phyloP scores from a whole-genome alignment of 2,329 filamentous ascomycete genomes.

The Achaetomium macrosporum region DNA sequence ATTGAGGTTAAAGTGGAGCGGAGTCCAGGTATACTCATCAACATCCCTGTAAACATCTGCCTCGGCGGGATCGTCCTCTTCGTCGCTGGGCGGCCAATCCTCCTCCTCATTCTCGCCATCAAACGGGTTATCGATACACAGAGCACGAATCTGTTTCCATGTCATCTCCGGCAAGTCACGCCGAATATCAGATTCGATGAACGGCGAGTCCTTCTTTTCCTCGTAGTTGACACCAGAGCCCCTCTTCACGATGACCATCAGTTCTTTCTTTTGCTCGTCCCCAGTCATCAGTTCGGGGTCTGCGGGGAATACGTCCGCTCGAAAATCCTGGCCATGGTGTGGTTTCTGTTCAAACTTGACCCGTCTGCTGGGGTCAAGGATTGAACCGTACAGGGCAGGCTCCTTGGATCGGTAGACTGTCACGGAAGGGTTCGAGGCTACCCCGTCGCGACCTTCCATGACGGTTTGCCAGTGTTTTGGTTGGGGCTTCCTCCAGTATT shows the following conservation, averaged over 20 bases:
- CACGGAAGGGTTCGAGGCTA: conserved; percentile 1
- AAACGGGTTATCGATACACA: background rate
- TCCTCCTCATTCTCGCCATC: background rate
- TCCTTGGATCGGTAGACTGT: conserved; percentile 1
- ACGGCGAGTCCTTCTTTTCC: background rate
- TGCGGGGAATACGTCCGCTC: background rate
- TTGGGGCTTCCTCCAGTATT: background rate
- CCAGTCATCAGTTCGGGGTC: conserved; percentile 2
- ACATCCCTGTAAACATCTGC: background rate
- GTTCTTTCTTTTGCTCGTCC: background rate
- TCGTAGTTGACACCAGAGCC: background rate
- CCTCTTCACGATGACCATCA: conserved; percentile 4
- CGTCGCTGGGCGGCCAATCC: background rate
- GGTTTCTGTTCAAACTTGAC: background rate
- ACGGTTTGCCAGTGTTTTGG: background rate
- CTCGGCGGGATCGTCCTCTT: background rate
- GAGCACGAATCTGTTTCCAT: background rate
- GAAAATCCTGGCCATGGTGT: background rate
- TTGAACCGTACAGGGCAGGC: background rate
- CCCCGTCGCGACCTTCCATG: conserved; percentile 3
- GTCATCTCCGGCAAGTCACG: background rate
- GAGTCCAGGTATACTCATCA: background rate
- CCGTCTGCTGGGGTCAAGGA: background rate
- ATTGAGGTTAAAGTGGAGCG: background rate
- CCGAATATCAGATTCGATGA: background rate